These are phyloP conservation scores for Tuber borchii DNA, from an alignment of 495 filamentous ascomycete genomes.

Conservation along the genomic window DNA sequence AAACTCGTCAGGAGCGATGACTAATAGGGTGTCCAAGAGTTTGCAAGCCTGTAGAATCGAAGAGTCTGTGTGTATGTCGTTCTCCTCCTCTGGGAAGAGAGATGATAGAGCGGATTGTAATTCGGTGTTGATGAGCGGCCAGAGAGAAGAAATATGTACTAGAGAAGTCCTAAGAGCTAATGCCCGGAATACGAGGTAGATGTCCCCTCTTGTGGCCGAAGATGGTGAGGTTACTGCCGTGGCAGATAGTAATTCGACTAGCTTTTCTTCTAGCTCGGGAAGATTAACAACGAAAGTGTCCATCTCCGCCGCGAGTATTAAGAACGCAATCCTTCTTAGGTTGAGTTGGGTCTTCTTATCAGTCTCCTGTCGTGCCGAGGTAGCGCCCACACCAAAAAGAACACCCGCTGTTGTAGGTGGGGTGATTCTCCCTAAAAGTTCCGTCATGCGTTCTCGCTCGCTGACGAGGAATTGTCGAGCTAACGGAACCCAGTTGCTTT, in stretches of 20 bases:
- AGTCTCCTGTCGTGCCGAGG: conserved; percentile 85
- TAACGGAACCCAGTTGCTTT: conserved; percentile 71
- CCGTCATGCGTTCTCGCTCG: conserved; percentile 82
- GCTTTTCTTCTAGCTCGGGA: conserved; percentile 65
- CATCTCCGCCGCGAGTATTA: conserved; percentile 63
- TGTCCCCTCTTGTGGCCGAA: conserved; percentile 76
- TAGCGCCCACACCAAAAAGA: conserved; percentile 94
- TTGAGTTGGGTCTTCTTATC: conserved; percentile 90
- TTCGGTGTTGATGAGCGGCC: conserved; percentile 84
- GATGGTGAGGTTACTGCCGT: conserved; percentile 86
- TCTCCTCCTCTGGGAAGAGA: conserved; percentile 60
- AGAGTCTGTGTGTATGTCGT: conserved; percentile 68
- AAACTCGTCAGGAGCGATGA: conserved; percentile 88
- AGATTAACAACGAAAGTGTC: conserved; percentile 78
- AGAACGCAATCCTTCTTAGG: conserved; percentile 69
- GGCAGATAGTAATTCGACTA: conserved; percentile 80
- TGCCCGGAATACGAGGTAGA: conserved; percentile 81
- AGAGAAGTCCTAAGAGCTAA: conserved; percentile 68
- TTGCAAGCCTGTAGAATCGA: conserved; percentile 85
- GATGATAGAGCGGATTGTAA: conserved; percentile 75
- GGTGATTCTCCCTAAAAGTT: conserved; percentile 68
- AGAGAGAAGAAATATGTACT: conserved; percentile 71
- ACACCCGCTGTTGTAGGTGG: conserved; percentile 92
- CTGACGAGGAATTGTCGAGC: conserved; percentile 71
- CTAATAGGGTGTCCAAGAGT: conserved; percentile 74